Evolutionary conservation across 2,329 filamentous ascomycete genomes (phyloP).

Genomic region (Cercospora sojina): DNA sequence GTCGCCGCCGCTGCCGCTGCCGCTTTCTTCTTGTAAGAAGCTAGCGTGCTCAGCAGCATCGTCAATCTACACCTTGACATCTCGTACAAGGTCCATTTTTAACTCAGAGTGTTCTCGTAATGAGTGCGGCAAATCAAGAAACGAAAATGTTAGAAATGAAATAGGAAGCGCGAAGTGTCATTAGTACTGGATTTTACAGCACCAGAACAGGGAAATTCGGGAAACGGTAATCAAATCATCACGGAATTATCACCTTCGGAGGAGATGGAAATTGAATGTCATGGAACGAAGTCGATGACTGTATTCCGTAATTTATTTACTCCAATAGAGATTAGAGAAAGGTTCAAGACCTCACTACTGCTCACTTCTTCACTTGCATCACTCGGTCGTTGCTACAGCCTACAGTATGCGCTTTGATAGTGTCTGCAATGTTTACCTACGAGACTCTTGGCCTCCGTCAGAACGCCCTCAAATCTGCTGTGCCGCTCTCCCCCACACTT

Average conservation of each 20-base stretch:
- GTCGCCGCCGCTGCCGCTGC: neutral
- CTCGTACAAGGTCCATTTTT: neutral
- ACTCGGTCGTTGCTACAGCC: neutral
- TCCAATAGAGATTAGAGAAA: neutral
- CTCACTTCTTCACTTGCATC: neutral
- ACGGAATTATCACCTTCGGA: neutral
- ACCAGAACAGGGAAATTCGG: neutral
- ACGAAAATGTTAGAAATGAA: neutral
- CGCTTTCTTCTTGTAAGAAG: constrained; percentile 4
- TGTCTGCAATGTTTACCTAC: neutral
- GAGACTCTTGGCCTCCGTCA: neutral
- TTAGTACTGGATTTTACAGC: neutral
- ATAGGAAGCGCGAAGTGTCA: neutral
- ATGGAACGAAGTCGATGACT: neutral
- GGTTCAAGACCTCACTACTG: neutral
- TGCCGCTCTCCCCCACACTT: too few relatives aligned
- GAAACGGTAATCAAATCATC: neutral
- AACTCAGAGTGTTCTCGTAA: neutral
- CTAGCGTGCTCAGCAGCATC: neutral
- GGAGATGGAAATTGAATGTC: neutral
- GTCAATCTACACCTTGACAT: neutral
- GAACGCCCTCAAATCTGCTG: neutral
- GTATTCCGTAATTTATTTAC: neutral
- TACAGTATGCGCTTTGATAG: neutral
- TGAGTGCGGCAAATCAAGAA: neutral